phyloP scores from a whole-genome alignment of 129 eudicot species.

The Scalesia atractyloides region DNA sequence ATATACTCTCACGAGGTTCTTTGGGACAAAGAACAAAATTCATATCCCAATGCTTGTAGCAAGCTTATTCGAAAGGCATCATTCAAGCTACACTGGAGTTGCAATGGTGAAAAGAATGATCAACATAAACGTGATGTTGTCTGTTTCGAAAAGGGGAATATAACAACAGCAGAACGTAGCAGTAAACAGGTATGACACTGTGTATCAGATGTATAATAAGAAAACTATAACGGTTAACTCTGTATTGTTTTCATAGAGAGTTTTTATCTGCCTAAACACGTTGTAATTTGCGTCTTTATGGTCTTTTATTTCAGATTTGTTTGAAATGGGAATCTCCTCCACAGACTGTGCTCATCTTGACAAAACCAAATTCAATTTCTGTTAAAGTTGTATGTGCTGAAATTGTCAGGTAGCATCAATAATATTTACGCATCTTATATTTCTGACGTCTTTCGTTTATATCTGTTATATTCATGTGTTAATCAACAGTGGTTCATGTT shows the following conservation, averaged over 20 bases:
- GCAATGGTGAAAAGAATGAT: constrained; percentile 78
- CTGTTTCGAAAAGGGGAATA: constrained; percentile 93
- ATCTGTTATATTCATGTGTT: not conserved
- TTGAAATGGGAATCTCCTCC: constrained; percentile 95
- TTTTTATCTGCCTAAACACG: constrained; percentile 6
- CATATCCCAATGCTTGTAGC: constrained; percentile 39
- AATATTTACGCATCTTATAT: constrained; percentile 8
- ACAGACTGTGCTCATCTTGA: constrained; percentile 76
- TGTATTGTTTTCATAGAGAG: not conserved
- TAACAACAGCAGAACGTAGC: constrained; percentile 88
- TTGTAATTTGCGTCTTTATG: not conserved
- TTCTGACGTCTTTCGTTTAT: too few species aligned
- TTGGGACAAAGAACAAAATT: constrained; percentile 53
- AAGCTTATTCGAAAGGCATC: constrained; percentile 84
- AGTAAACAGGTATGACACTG: constrained; percentile 77
- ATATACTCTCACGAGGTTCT: constrained; percentile 94
- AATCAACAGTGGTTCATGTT: not conserved
- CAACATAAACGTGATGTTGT: constrained; percentile 92
- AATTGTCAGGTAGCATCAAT: constrained; percentile 69
- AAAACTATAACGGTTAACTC: not conserved
- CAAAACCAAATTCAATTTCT: constrained; percentile 88
- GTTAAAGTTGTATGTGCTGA: constrained; percentile 75
- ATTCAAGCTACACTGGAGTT: constrained; percentile 85
- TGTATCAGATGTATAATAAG: constrained; percentile 7
- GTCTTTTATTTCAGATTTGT: constrained; percentile 64